A percentile compares a stretch with the other conserved stretches of the same genome.
These are phyloP conservation scores for Fusarium sp. DNA, from an alignment of 2,329 filamentous ascomycete species.

Conservation along the genomic window DNA sequence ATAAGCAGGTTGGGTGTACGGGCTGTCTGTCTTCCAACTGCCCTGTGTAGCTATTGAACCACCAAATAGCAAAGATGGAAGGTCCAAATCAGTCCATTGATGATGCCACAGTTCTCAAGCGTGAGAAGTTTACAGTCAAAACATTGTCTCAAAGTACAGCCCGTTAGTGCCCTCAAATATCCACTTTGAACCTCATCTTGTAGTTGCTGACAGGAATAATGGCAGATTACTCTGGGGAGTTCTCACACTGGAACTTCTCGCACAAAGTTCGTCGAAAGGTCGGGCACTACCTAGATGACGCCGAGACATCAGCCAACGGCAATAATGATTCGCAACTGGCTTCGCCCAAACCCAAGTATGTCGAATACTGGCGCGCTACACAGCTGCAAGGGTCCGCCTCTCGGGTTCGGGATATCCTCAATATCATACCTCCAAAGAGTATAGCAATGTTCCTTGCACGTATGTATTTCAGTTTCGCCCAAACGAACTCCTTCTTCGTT, in stretches of 20 bases:
- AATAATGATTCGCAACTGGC: not conserved
- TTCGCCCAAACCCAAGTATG: not conserved
- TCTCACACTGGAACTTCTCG: not conserved
- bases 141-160: not conserved
- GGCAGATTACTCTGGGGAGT: not conserved
- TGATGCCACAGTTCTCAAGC: not conserved
- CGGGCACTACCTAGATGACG: not conserved
- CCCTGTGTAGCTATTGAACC: not conserved
- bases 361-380: slow-evolving; percentile 1
- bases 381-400: not conserved
- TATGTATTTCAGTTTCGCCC: not conserved
- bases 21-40: not conserved
- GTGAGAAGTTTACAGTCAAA: not conserved
- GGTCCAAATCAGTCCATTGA: not conserved
- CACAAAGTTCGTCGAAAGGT: not conserved
- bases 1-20: not conserved
- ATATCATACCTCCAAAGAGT: not conserved
- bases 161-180: not conserved
- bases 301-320: not conserved
- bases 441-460: not conserved
- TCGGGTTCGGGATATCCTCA: not conserved
- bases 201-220: not conserved
- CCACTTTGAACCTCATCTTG: too few relatives aligned
- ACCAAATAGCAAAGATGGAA: not conserved
- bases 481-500: slow-evolving; percentile 1